Conservation (phyloP, 257 asterid genomes). For the Striga asiatica region DNA sequence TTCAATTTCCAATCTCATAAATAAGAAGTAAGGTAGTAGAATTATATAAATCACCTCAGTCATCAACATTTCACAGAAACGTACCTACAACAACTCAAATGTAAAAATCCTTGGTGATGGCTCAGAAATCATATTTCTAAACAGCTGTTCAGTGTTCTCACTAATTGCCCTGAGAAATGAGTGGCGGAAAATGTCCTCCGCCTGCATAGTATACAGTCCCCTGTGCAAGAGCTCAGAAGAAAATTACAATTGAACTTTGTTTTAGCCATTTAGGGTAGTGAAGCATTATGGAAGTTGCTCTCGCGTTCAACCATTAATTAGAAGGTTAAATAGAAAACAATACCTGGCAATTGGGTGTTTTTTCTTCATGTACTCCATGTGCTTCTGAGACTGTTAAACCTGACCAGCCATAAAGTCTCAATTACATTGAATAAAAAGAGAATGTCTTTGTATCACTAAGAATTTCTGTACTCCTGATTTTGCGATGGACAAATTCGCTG, state of each 20-base stretch:
- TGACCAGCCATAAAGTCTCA: conserved; percentile 6
- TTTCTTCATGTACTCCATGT: conserved; percentile 92
- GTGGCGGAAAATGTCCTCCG: conserved; percentile 56
- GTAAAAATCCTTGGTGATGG: conserved; percentile 81
- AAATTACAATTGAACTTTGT: conserved; percentile 13
- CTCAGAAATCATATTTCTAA: conserved; percentile 71
- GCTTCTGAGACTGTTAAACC: conserved; percentile 92
- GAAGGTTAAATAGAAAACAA: not conserved
- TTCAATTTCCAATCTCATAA: too few species aligned
- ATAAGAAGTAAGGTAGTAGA: too few species aligned
- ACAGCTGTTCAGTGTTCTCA: conserved; percentile 68
- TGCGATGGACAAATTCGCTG: too few species aligned
- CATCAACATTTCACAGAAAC: conserved; percentile 72
- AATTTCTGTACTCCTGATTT: too few species aligned
- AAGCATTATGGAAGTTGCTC: not conserved
- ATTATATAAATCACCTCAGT: conserved; percentile 56
- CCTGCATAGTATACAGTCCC: conserved; percentile 62
- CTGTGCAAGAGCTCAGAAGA: conserved; percentile 60
- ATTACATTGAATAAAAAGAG: not conserved
- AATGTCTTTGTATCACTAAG: not conserved
- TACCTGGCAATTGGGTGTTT: conserved; percentile 94
- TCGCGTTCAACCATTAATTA: too few species aligned
- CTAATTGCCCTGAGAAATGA: conserved; percentile 64
- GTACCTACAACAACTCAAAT: conserved; percentile 88
- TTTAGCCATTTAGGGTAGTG: too few species aligned